Base-by-base conservation (phyloP, 2,329 filamentous ascomycete genomes). In the Tolypocladium ophioglossoides region DNA sequence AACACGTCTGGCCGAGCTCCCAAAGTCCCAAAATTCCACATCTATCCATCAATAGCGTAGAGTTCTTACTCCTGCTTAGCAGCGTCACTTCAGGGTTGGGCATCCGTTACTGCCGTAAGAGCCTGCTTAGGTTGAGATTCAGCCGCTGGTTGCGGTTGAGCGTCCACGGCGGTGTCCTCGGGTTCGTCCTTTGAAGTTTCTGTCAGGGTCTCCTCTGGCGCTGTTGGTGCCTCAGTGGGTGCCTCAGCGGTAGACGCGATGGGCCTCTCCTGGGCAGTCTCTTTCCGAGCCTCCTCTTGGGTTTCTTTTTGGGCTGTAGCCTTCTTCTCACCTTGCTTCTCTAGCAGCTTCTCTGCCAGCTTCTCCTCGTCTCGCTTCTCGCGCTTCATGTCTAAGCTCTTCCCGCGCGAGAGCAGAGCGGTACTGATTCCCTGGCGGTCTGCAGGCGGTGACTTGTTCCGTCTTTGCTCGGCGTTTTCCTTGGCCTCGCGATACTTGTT, bases 401-500 rank as follows among this genome's bases (percentile, higher is more conserved):
- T 79, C 4, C 71, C 74, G n/a, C 74, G 67, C 16, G 68, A 59
- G 3, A 73, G 50, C 34, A 73, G 59, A 52, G 58, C 63, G 5
- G 64, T 61, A 18, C 63, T 64, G 34, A 64, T 51, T 4, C 56
- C 59, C 22, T 64, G 60, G n/a, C 61, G 63, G 30, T 70, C 68
- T 30, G 69, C 70, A 2, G 79, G 76, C 4, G 80, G 80, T 10
- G 79, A 82, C 64, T 82, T 82, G 60, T 75, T 77, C 51, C 80
- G 74, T 59, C 77, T 72, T 49, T 78, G 73, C 54, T 82, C 80
- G 0, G 70, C 75, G 44, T 70, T 79, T 58, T 82, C 80, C 64
- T 81, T 83, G 52, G 77, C 77, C 61, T 80, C 80, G 30, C 79
- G 77, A 63, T 82, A 81, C 63, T 83, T 83, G 65, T 70, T 78